These are phyloP conservation scores for Iberis pinnata DNA, from an alignment of 345 rosid genomes.

Conservation along the genomic window DNA sequence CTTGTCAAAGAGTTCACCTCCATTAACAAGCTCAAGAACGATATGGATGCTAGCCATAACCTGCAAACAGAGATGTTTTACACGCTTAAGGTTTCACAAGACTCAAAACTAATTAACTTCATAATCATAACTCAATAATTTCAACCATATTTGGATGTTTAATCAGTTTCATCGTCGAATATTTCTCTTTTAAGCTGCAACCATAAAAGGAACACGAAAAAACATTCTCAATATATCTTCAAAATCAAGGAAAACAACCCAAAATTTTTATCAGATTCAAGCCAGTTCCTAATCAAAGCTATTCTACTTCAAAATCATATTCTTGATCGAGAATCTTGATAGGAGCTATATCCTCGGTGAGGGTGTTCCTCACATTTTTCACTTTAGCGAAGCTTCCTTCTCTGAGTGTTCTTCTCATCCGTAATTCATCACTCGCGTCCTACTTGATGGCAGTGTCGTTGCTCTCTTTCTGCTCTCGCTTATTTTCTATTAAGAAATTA, in stretches of 20 bases:
- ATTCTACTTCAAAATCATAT: neutral
- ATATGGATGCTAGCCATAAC: conserved; percentile 95
- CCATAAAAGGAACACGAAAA: neutral
- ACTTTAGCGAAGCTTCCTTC: conserved; percentile 94
- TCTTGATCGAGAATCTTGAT: conserved; percentile 78
- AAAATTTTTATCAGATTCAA: neutral
- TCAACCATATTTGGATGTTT: conserved; percentile 90
- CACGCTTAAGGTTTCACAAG: neutral
- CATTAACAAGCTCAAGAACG: conserved; percentile 76
- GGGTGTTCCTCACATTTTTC: conserved; percentile 58
- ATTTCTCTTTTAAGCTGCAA: conserved; percentile 83
- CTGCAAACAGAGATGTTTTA: conserved; percentile 28
- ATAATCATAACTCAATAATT: conserved; percentile 56
- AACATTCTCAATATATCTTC: neutral
- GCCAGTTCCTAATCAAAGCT: neutral
- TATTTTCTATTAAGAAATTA: conserved; percentile 12
- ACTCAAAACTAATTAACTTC: neutral
- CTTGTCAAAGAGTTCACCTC: conserved; percentile 91
- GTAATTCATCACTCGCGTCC: conserved; percentile 79
- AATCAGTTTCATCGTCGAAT: conserved; percentile 88
- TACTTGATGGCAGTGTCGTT: conserved; percentile 32
- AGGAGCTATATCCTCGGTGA: conserved; percentile 59
- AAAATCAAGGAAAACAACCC: neutral
- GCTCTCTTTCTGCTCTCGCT: conserved; percentile 32
- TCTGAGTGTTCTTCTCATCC: conserved; percentile 76